These are phyloP conservation scores for Brassica carinata DNA, from an alignment of 345 rosid species.

Conservation along the genomic window DNA sequence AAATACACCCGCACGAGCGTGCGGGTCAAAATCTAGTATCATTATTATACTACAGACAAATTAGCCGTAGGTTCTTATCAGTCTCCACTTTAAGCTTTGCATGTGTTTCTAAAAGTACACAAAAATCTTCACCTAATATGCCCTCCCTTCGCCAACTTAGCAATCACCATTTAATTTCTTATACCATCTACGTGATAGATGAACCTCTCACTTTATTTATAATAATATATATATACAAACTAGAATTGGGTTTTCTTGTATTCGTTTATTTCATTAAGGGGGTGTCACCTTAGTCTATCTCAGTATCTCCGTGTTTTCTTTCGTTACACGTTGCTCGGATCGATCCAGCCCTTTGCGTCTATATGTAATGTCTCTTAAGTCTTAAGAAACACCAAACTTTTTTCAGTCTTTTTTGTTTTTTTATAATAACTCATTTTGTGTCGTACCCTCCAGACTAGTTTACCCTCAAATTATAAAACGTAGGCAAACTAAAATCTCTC, in stretches of 20 bases:
- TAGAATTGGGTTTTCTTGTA: neutral
- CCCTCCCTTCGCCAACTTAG: slow-evolving; percentile 27
- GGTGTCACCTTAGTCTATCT: slow-evolving; percentile 27
- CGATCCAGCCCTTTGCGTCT: slow-evolving; percentile 30
- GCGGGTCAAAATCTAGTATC: no score
- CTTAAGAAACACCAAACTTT: no score
- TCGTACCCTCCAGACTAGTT: no score
- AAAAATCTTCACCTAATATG: slow-evolving; percentile 42
- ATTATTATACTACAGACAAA: slow-evolving; percentile 37
- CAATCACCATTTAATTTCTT: slow-evolving; percentile 22
- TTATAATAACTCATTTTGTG: neutral
- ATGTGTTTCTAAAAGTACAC: slow-evolving; percentile 43
- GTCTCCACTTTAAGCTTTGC: slow-evolving; percentile 40
- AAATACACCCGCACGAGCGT: no score
- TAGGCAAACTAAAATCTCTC: no score
- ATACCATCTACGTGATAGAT: slow-evolving; percentile 16
- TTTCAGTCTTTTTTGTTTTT: no score
- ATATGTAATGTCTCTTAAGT: neutral
- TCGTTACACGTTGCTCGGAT: slow-evolving; percentile 26
- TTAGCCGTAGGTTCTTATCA: slow-evolving; percentile 37
- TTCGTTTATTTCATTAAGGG: slow-evolving; percentile 3
- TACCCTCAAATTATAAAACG: no score
- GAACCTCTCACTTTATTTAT: slow-evolving; percentile 2
- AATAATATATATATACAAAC: neutral
- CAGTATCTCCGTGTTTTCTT: slow-evolving; percentile 32